Evolutionary conservation across 768 basidiomycete species (phyloP).

Genomic region (Podaxis pistillaris): DNA sequence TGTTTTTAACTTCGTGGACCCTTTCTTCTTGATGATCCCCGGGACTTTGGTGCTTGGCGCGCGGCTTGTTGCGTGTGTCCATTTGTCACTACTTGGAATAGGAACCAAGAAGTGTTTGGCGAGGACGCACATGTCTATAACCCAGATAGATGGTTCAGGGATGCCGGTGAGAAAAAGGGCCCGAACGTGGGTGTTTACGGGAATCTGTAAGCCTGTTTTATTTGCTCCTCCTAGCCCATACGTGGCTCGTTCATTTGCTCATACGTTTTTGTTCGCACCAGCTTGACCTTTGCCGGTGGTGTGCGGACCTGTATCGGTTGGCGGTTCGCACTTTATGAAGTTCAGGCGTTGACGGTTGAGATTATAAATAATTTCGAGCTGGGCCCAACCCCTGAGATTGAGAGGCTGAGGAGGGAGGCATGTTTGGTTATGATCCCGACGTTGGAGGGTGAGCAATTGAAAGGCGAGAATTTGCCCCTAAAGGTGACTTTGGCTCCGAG

Average conservation of each 20-base stretch:
- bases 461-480: slow-evolving; percentile 45
- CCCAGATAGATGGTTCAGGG: slow-evolving; percentile 47
- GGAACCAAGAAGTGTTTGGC: slow-evolving; percentile 44
- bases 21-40: neutral
- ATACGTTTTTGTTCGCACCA: slow-evolving; percentile 14
- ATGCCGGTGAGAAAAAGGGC: slow-evolving; percentile 36
- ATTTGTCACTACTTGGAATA: slow-evolving; percentile 15
- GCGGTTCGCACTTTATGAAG: slow-evolving; percentile 53
- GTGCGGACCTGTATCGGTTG: slow-evolving; percentile 48
- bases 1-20: neutral
- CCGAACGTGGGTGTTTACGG: slow-evolving; percentile 47
- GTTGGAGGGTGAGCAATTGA: slow-evolving; percentile 41
- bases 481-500: slow-evolving; percentile 35
- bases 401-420: slow-evolving; percentile 40
- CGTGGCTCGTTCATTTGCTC: neutral
- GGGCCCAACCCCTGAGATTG: slow-evolving; percentile 37
- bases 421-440: slow-evolving; percentile 49
- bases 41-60: neutral
- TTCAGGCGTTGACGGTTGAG: slow-evolving; percentile 57
- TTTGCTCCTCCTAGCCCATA: neutral
- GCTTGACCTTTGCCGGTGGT: slow-evolving; percentile 48
- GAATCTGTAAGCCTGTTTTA: slow-evolving; percentile 34
- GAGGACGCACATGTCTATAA: slow-evolving; percentile 45
- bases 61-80: neutral
- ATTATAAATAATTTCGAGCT: slow-evolving; percentile 61